Evolutionary conservation across 805 yeast genomes (phyloP), one percentile per base, ranked within the genome.

Genomic region (Vanderwaltozyma tropicalis): DNA sequence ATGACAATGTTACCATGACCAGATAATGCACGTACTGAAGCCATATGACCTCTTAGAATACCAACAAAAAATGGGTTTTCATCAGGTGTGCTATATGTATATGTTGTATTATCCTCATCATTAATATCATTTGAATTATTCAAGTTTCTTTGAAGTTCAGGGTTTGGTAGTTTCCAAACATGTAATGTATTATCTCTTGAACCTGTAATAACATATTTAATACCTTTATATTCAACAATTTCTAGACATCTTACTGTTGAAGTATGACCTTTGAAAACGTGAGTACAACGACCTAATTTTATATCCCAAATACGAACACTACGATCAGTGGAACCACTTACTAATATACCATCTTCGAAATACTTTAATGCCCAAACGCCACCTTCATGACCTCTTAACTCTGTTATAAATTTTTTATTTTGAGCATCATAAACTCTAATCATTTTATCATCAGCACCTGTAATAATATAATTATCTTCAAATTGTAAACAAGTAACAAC

Each of bases 281-380:
- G 96, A 0, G 96, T 85, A 55, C 97, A 89, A 45, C 71, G 71
- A 2, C 89, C 94, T 18, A 81, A 78, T 39, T 73, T 70, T 43
- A 88, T 76, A 55, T 88, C 85, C 98, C 98, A 92, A 3, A 92
- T 78, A 40, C 98, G 72, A 3, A 92, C 94, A 0, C 94, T 80
- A 47, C 96, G 72, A 61, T 92, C 98, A 0, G 96, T 89, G 2
- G 95, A 81, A 0, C 97, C 98, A 42, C 94, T 82, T 1, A 89
- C 95, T 32, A 92, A 68, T 2, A 57, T 53, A 5, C 61, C 61
- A 6, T 86, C 86, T 49, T 79, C 76, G 14, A 84, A 87, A 53
- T 87, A 88, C 59, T 89, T 86, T 56, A 92, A 69, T 1, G 98
- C 97, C 98, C 98, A 92, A 4, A 92, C 98, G 25, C 98, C 98